A percentile compares a stretch with the other conserved stretches of the same genome.
Evolutionary conservation across 192 early-diverging fungal genomes (phyloP).

Genomic region (Rhizoclosmatium globosum): DNA sequence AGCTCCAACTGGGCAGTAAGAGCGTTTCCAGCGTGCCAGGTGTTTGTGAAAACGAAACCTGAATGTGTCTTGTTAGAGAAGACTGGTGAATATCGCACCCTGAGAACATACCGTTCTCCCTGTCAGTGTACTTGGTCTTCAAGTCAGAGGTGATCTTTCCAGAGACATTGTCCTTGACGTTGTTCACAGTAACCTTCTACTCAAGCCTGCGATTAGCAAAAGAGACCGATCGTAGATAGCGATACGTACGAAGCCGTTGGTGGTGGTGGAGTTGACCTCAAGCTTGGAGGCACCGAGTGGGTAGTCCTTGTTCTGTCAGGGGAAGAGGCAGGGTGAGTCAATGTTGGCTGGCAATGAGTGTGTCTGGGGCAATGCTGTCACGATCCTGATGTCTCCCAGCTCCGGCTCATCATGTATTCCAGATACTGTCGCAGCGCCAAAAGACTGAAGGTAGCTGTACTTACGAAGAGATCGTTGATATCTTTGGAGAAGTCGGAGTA

Average conservation of each 20-base stretch:
- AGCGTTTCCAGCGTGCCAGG: slow-evolving; percentile 94
- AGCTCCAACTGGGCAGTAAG: slow-evolving; percentile 92
- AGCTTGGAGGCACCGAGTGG: slow-evolving; percentile 92
- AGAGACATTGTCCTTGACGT: slow-evolving; percentile 90
- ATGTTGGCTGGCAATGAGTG: background rate
- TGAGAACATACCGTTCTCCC: slow-evolving; percentile 72
- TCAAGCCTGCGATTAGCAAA: background rate
- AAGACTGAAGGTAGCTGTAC: background rate
- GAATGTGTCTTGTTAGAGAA: background rate
- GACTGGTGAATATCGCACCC: background rate
- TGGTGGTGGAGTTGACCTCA: slow-evolving; percentile 94
- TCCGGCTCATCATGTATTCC: background rate
- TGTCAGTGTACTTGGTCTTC: slow-evolving; percentile 98
- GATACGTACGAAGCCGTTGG: slow-evolving; percentile 91
- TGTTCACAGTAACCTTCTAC: slow-evolving; percentile 94
- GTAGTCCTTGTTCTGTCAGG: slow-evolving; percentile 84
- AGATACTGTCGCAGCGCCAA: background rate
- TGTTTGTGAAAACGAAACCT: slow-evolving; percentile 91
- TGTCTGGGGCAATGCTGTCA: background rate
- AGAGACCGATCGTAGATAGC: background rate
- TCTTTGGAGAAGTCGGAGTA: slow-evolving; percentile 38
- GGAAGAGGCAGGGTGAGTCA: background rate
- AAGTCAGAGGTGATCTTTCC: slow-evolving; percentile 93
- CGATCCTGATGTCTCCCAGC: background rate
- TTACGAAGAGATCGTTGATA: slow-evolving; percentile 33